phyloP scores from a whole-genome alignment of 768 basidiomycete genomes.

The Xerocomellus amylosporus region DNA sequence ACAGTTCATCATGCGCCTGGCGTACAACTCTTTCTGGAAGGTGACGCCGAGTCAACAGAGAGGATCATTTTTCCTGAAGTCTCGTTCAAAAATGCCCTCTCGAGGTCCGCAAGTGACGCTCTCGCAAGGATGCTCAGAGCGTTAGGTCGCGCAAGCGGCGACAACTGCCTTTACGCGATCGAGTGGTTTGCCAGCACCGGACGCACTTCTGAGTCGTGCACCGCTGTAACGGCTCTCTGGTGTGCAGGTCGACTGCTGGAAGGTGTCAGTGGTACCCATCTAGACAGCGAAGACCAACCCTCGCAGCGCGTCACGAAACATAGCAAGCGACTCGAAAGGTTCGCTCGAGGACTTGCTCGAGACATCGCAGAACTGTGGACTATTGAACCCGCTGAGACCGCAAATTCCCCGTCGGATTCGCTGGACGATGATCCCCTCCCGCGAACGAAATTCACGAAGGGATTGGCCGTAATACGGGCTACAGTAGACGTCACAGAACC shows the following conservation, averaged over 20 bases:
- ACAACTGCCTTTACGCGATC: constrained; percentile 68
- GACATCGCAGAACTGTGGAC: constrained; percentile 75
- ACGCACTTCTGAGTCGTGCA: constrained; percentile 40
- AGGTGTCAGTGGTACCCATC: constrained; percentile 55
- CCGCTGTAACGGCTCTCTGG: constrained; percentile 77
- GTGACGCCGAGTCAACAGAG: constrained; percentile 36
- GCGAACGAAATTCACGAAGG: constrained; percentile 61
- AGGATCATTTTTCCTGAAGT: constrained; percentile 55
- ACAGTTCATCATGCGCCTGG: constrained; percentile 46
- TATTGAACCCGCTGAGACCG: constrained; percentile 32
- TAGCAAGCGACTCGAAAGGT: constrained; percentile 58
- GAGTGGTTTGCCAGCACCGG: constrained; percentile 76
- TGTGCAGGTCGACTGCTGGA: constrained; percentile 74
- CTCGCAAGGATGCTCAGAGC: constrained; percentile 71
- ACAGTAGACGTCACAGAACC: constrained; percentile 49
- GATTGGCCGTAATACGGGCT: constrained; percentile 60
- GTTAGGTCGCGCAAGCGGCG: constrained; percentile 66
- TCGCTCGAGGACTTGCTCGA: constrained; percentile 60
- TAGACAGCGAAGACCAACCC: constrained; percentile 31
- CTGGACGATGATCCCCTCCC: constrained; percentile 36
- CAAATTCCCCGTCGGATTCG: constrained; percentile 16
- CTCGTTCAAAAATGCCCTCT: constrained; percentile 52
- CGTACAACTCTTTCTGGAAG: constrained; percentile 58
- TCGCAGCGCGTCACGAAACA: constrained; percentile 1
- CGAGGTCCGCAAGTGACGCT: constrained; percentile 48